Conservation (phyloP, 192 early-diverging fungal genomes). For the Neocallimastix lanati region DNA sequence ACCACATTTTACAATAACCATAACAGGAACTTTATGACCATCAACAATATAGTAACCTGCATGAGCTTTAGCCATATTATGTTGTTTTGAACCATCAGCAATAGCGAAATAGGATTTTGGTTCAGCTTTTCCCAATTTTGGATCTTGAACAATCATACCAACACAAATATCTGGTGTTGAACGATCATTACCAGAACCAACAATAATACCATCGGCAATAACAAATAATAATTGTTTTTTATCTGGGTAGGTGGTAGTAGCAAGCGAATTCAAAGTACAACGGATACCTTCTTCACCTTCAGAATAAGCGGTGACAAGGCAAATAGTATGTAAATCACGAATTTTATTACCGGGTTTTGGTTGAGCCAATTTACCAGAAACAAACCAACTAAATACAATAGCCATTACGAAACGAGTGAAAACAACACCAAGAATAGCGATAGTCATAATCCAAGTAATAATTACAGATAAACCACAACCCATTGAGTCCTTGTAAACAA, state of each 20-base stretch:
- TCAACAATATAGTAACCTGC: slow-evolving; percentile 65
- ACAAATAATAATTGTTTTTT: slow-evolving; percentile 71
- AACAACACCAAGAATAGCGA: slow-evolving; percentile 18
- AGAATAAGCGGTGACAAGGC: slow-evolving; percentile 79
- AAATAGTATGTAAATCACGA: slow-evolving; percentile 16
- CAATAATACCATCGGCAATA: slow-evolving; percentile 80
- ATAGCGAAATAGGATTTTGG: slow-evolving; percentile 39
- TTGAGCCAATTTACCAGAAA: background rate
- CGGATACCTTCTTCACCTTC: slow-evolving; percentile 64
- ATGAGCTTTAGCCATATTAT: slow-evolving; percentile 85
- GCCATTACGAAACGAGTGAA: slow-evolving; percentile 11
- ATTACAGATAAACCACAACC: slow-evolving; percentile 17
- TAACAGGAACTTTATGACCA: slow-evolving; percentile 49
- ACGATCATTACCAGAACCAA: slow-evolving; percentile 52
- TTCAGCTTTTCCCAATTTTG: slow-evolving; percentile 7
- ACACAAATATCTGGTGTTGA: slow-evolving; percentile 62
- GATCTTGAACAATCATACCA: slow-evolving; percentile 51
- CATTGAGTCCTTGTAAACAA: slow-evolving; percentile 3
- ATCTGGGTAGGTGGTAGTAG: slow-evolving; percentile 62
- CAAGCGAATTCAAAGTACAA: slow-evolving; percentile 72
- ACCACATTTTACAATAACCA: slow-evolving; percentile 59
- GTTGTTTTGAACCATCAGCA: slow-evolving; percentile 71
- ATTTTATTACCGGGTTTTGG: background rate
- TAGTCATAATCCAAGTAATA: slow-evolving; percentile 8
- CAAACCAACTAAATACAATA: slow-evolving; percentile 8